Base-by-base conservation (phyloP, 306 rosid genomes). In the Begonia masoniana region DNA sequence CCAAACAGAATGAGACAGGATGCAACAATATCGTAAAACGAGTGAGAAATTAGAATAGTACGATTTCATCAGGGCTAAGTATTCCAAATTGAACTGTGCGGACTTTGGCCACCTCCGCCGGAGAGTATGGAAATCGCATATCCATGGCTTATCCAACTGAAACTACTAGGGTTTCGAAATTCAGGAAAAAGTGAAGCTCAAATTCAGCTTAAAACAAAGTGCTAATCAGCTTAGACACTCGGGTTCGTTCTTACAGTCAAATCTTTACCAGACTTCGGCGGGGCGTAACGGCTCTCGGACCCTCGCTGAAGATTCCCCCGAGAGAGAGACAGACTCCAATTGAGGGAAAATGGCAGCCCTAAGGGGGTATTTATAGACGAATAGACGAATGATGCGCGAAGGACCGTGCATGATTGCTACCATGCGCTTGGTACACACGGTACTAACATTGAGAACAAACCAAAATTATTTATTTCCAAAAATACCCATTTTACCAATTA, bases 51-150 rank as follows among this genome's bases (percentile, higher is more conserved):
- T 42, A 58, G 36, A 2, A 16, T 14, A 35, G 39, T 91, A 91
- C 99, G 35, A 91, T 91, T 68, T 91, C 99, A 26, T 91, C 99
- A 10, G 99, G 99, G 41, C 83, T 73, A 49, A 92, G 85, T 41
- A 92, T 92, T 52, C 96, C 96, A 48, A 92, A 92, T 78, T 92
- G 99, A 65, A 92, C 99, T 65, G 68, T 57, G 6, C 81, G 82
- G 66, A 92, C 93, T 76, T 86, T 92, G 74, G 94, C 75, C 12
- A 92, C 94, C 82, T 92, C 99, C 66, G 96, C 94, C 64, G 99
- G 99, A 15, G 99, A 92, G 76, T 19, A 86, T 0, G 99, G 96
- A 58, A 92, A 92, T 15, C 99, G 82, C 8, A 92, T 67, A 77
- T 92, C 99, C 99, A 92, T 92, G 85, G 80, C 62, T 70, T 70